Base-by-base conservation (phyloP, 352 stramenopile species). In the Blastocystis sp. region DNA sequence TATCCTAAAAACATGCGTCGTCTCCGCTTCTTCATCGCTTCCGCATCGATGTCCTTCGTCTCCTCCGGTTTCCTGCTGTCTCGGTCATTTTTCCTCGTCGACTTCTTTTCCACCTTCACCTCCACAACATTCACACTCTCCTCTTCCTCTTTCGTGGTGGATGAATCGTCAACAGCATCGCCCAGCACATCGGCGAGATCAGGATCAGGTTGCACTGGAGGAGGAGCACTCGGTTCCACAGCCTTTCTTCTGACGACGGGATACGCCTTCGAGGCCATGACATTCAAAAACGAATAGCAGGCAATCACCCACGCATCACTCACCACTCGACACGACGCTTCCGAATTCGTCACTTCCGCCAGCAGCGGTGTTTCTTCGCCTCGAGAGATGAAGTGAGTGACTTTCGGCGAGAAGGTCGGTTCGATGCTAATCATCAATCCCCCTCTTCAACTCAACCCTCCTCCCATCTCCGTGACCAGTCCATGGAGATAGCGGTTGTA, bases 261-360 rank as follows among this genome's bases (percentile, higher is more conserved):
- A 69, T 85, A 85, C 10, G 33, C 26, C 29, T 85, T 85, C 26
- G 74, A 67, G 31, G 74, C 65, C 31, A 85, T 85, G 4, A 29
- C 21, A 3, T 50, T 29, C n/a, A 85, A 12, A 24, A 85, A 66
- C 1, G 74, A 60, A 19, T 67, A 69, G 26, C 74, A 85, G 19
- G 33, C 51, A 41, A 67, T 37, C 4, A 85, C 31, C 74, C 74
- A 85, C 10, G n/a, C 13, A 51, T 85, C 74, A 55, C 33, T 85
- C 16, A 85, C 74, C 55, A 85, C 74, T 69, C 65, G n/a, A 16
- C 21, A 50, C 24, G 13, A 69, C 12, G 4, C 41, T 45, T 3
- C 12, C 24, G 35, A 24, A 13, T 85, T 37, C 16, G 16, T 51
- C 45, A 85, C 74, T 16, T 69, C 66, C 21, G 10, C 12, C 29